Conservation (phyloP, 31 red algal species). For the Odonthalia washingtoniensis region DNA sequence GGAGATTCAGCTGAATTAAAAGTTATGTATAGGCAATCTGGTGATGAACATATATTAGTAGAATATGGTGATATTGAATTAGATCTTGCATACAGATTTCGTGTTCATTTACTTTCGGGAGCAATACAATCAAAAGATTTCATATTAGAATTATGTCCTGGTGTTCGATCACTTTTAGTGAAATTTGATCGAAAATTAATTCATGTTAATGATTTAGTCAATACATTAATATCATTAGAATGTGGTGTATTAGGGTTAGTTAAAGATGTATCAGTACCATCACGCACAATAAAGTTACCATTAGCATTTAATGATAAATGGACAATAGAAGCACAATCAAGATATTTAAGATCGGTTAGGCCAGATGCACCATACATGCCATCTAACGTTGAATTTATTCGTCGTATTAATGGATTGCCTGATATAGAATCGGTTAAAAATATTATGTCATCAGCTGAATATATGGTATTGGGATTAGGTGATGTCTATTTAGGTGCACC, state of each 20-base stretch:
- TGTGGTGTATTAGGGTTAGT: slow-evolving; percentile 66
- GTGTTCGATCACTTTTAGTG: slow-evolving; percentile 81
- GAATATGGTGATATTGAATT: slow-evolving; percentile 82
- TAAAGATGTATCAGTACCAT: slow-evolving; percentile 59
- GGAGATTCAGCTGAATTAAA: slow-evolving; percentile 79
- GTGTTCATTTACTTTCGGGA: slow-evolving; percentile 81
- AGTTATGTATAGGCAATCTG: slow-evolving; percentile 76
- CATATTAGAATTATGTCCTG: slow-evolving; percentile 78
- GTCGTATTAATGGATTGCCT: slow-evolving; percentile 79
- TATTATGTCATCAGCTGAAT: slow-evolving; percentile 69
- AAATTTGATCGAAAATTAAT: slow-evolving; percentile 58
- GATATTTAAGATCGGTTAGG: slow-evolving; percentile 76
- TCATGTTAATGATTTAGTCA: slow-evolving; percentile 52
- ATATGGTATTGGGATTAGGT: slow-evolving; percentile 85
- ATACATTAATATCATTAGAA: slow-evolving; percentile 58
- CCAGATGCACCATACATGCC: slow-evolving; percentile 84
- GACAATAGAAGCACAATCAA: slow-evolving; percentile 64
- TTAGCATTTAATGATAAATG: slow-evolving; percentile 81
- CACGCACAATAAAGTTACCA: slow-evolving; percentile 72
- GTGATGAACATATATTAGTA: slow-evolving; percentile 81
- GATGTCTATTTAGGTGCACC: slow-evolving; percentile 88
- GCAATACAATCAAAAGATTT: slow-evolving; percentile 50
- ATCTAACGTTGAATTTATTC: slow-evolving; percentile 86
- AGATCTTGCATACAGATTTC: slow-evolving; percentile 70
- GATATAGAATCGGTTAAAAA: slow-evolving; percentile 52